Conservation (phyloP, 495 filamentous ascomycete genomes). For the Penicillium samsonianum region DNA sequence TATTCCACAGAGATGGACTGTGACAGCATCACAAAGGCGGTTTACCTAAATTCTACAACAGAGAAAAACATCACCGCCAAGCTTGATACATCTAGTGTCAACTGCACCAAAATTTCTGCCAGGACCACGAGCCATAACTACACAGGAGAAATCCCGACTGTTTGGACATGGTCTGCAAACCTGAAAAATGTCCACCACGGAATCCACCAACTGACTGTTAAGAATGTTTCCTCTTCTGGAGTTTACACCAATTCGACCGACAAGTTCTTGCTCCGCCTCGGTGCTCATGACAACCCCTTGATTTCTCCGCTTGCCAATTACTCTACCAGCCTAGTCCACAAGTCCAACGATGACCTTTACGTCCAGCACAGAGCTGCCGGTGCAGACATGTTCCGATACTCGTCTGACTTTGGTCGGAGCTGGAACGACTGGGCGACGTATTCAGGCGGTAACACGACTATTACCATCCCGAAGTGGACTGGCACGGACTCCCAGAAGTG, state of each 20-base stretch:
- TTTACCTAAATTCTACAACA: conserved; percentile 50
- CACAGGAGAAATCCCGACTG: conserved; percentile 32
- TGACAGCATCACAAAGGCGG: conserved; percentile 41
- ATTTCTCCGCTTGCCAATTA: conserved; percentile 60
- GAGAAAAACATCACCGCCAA: conserved; percentile 24
- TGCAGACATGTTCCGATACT: conserved; percentile 61
- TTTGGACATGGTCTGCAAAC: conserved; percentile 44
- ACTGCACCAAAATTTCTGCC: conserved; percentile 22
- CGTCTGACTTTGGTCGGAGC: conserved; percentile 51
- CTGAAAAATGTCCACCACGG: conserved; percentile 50
- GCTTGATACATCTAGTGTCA: conserved; percentile 30
- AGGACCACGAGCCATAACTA: conserved; percentile 18
- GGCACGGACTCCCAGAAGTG: conserved; percentile 58
- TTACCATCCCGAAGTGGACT: conserved; percentile 42
- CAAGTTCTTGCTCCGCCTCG: conserved; percentile 49
- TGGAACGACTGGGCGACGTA: conserved; percentile 56
- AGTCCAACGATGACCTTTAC: conserved; percentile 37
- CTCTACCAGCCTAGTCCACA: conserved; percentile 47
- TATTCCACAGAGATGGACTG: conserved; percentile 55
- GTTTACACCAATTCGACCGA: conserved; percentile 44
- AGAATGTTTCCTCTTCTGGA: conserved; percentile 40
- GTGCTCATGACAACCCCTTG: conserved; percentile 49
- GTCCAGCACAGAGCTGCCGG: conserved; percentile 59
- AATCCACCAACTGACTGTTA: conserved; percentile 46
- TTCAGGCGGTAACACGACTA: conserved; percentile 38